Evolutionary conservation across 2,329 filamentous ascomycete species (phyloP).

Genomic region (Scedosporium boydii): DNA sequence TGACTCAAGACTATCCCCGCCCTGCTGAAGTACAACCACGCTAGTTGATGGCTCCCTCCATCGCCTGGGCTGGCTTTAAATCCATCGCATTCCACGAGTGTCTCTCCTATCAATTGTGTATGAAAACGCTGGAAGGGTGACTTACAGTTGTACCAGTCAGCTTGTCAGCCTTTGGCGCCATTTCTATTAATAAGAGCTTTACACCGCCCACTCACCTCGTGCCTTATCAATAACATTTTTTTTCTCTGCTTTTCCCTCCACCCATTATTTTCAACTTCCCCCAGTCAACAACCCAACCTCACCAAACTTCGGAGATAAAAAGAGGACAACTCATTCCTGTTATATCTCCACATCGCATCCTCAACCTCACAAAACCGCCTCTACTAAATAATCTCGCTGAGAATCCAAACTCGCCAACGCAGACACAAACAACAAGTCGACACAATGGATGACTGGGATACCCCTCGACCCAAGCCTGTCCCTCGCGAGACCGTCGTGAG

Average conservation of each 20-base stretch:
- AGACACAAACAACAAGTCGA: slow-evolving; percentile 23
- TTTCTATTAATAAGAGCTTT: neutral
- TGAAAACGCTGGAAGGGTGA: neutral
- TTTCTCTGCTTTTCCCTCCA: neutral
- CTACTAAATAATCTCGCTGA: slow-evolving; percentile 4
- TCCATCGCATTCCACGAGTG: slow-evolving; percentile 6
- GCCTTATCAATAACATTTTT: neutral
- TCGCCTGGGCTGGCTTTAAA: neutral
- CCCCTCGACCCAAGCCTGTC: slow-evolving; percentile 73
- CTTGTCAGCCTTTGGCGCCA: neutral
- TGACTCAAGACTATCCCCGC: neutral
- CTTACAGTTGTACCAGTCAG: neutral
- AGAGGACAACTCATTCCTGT: neutral
- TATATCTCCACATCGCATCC: neutral
- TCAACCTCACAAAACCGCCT: neutral
- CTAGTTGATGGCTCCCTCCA: neutral
- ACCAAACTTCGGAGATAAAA: neutral
- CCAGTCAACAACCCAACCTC: neutral
- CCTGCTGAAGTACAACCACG: neutral
- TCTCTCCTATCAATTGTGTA: neutral
- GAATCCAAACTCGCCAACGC: slow-evolving; percentile 14
- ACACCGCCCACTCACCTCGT: neutral
- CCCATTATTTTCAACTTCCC: neutral
- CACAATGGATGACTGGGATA: slow-evolving; percentile 74
- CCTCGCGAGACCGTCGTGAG: slow-evolving; percentile 82